Conservation (phyloP, 106 monocot genomes). For the Chionographis japonica region DNA sequence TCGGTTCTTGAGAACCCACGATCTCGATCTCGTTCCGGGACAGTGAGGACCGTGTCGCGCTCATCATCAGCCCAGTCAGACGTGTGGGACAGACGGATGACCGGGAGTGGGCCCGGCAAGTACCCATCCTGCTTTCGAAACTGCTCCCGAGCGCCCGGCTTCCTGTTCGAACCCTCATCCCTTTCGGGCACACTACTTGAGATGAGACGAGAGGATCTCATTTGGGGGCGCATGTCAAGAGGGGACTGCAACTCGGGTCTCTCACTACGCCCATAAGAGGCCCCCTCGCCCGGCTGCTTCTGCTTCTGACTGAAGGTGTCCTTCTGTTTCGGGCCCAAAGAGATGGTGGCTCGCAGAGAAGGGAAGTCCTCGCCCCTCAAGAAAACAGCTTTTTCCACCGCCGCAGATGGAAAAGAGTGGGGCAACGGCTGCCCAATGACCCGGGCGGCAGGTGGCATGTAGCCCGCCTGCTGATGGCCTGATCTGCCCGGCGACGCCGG, state of each 20-base stretch:
- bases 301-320: slow-evolving; percentile 24
- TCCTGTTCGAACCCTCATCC: slow-evolving; percentile 1
- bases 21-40: slow-evolving; percentile 43
- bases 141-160: slow-evolving; percentile 12
- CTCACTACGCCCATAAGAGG: slow-evolving; percentile 10
- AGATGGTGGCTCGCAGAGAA: slow-evolving; percentile 37
- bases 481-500: neutral
- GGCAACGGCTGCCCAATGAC: neutral
- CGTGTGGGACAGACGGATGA: slow-evolving; percentile 39
- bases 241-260: slow-evolving; percentile 8
- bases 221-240: slow-evolving; percentile 53
- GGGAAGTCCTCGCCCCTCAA: slow-evolving; percentile 81
- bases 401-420: neutral
- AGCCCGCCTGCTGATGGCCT: slow-evolving; percentile 5
- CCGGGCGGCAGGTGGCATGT: slow-evolving; percentile 15
- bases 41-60: slow-evolving; percentile 59
- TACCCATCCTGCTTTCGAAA: slow-evolving; percentile 21
- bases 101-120: slow-evolving; percentile 39
- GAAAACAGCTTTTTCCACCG: slow-evolving; percentile 37
- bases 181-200: slow-evolving; percentile 7
- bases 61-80: slow-evolving; percentile 97
- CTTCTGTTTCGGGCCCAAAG: slow-evolving; percentile 19
- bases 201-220: slow-evolving; percentile 18
- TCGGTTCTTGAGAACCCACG: slow-evolving; percentile 32
- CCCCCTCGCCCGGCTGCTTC: slow-evolving; percentile 22